Conservation (phyloP, 805 yeast species). For the Hanseniaspora guilliermondii region DNA sequence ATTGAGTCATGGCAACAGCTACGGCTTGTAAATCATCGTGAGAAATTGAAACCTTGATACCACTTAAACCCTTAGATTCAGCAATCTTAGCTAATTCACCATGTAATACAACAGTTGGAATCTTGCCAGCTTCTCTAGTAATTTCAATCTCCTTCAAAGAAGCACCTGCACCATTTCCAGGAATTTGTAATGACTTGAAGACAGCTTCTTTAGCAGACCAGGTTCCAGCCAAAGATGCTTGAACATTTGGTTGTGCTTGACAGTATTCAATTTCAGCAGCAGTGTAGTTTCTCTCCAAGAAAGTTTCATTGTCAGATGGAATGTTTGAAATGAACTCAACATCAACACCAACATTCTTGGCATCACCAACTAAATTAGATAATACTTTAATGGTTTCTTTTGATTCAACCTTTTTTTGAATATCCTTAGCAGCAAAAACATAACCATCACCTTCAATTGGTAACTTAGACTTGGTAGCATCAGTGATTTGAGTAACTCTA, state of each 20-base stretch:
- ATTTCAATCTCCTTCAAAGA: slow-evolving; percentile 85
- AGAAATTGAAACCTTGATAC: slow-evolving; percentile 77
- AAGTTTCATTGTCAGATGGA: slow-evolving; percentile 80
- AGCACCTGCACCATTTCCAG: slow-evolving; percentile 91
- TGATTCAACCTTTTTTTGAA: slow-evolving; percentile 40
- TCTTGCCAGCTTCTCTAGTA: slow-evolving; percentile 51
- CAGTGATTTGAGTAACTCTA: slow-evolving; percentile 25
- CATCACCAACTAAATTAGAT: slow-evolving; percentile 38
- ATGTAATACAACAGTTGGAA: slow-evolving; percentile 64
- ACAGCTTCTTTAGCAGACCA: slow-evolving; percentile 99
- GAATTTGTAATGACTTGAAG: slow-evolving; percentile 84
- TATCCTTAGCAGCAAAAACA: slow-evolving; percentile 36
- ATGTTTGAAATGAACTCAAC: slow-evolving; percentile 77
- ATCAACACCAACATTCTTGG: slow-evolving; percentile 78
- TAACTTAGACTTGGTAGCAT: slow-evolving; percentile 20
- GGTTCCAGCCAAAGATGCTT: slow-evolving; percentile 88
- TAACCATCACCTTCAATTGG: slow-evolving; percentile 31
- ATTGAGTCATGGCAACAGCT: slow-evolving; percentile 68
- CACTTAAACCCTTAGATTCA: slow-evolving; percentile 48
- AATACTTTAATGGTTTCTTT: slow-evolving; percentile 50
- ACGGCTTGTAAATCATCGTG: slow-evolving; percentile 96
- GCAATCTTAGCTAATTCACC: slow-evolving; percentile 76
- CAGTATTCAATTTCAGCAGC: slow-evolving; percentile 69
- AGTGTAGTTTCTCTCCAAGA: slow-evolving; percentile 87
- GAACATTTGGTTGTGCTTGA: slow-evolving; percentile 55